phyloP scores from a whole-genome alignment of 2,329 filamentous ascomycete genomes.

The Alternaria viburni region DNA sequence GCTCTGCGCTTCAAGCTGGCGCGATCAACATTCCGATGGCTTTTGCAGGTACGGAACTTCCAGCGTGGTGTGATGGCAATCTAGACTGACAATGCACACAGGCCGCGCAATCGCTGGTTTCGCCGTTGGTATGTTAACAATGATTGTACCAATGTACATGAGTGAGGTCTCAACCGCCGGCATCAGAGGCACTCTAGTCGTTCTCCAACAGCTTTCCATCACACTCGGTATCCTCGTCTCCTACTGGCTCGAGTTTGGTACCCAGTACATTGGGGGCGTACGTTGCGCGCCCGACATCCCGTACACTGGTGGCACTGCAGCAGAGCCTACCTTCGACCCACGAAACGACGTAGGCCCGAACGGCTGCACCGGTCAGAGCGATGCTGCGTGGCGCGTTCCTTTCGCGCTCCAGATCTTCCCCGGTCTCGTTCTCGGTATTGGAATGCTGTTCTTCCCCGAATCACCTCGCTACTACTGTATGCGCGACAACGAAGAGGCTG shows the following conservation, averaged over 20 bases:
- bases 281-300: slow-evolving; percentile 57
- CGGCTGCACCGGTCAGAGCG: slow-evolving; percentile 45
- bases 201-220: slow-evolving; percentile 27
- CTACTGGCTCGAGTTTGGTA: slow-evolving; percentile 30
- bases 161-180: slow-evolving; percentile 26
- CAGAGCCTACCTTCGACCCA: slow-evolving; percentile 48
- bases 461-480: slow-evolving; percentile 37
- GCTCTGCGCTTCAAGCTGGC: slow-evolving; percentile 26
- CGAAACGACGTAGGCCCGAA: slow-evolving; percentile 23
- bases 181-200: slow-evolving; percentile 29
- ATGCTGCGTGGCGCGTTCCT: slow-evolving; percentile 65
- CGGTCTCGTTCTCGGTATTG: slow-evolving; percentile 74
- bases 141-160: slow-evolving; percentile 35
- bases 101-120: slow-evolving; percentile 29
- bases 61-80: accelerated
- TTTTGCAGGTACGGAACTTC: slow-evolving; percentile 15
- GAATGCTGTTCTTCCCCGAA: slow-evolving; percentile 53
- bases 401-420: slow-evolving; percentile 80
- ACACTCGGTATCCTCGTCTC: slow-evolving; percentile 28
- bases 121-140: slow-evolving; percentile 28
- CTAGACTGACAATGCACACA: neutral
- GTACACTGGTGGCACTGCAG: slow-evolving; percentile 53
- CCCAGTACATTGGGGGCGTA: slow-evolving; percentile 27
- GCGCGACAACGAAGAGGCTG: slow-evolving; percentile 52
- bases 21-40: slow-evolving; percentile 25